phyloP scores from a whole-genome alignment of 805 yeast species.

The Wickerhamomyces kurtzmanii region DNA sequence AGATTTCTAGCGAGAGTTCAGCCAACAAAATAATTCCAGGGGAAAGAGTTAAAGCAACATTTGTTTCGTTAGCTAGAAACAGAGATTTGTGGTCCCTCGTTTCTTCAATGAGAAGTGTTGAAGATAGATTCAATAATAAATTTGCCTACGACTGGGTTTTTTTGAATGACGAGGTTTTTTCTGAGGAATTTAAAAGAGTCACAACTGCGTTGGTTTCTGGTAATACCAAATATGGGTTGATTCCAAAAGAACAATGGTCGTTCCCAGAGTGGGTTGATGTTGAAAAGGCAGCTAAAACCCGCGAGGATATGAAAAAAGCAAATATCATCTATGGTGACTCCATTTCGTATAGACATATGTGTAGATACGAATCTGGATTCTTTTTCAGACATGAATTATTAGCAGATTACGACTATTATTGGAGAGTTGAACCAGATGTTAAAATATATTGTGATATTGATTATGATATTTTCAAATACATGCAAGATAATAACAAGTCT shows the following conservation, averaged over 20 bases:
- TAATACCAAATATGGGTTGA: slow-evolving; percentile 55
- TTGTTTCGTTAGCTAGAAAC: slow-evolving; percentile 60
- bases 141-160: slow-evolving; percentile 90
- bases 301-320: slow-evolving; percentile 45
- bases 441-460: slow-evolving; percentile 64
- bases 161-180: slow-evolving; percentile 71
- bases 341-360: slow-evolving; percentile 79
- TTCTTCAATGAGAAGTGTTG: slow-evolving; percentile 57
- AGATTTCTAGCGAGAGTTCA: no score
- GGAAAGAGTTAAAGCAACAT: neutral
- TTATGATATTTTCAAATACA: slow-evolving; percentile 70
- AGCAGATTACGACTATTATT: slow-evolving; percentile 68
- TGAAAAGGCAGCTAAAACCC: slow-evolving; percentile 52
- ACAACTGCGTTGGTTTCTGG: slow-evolving; percentile 55
- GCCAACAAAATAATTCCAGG: no score
- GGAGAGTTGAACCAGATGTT: slow-evolving; percentile 85
- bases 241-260: slow-evolving; percentile 79
- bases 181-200: slow-evolving; percentile 53
- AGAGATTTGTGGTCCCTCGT: slow-evolving; percentile 48
- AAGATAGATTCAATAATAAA: slow-evolving; percentile 69
- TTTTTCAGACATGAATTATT: slow-evolving; percentile 63
- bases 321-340: slow-evolving; percentile 64
- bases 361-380: slow-evolving; percentile 76
- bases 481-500: slow-evolving; percentile 63
- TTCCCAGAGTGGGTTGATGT: slow-evolving; percentile 75